These are phyloP conservation scores for Thermothielavioides terrestris DNA, from an alignment of 495 filamentous ascomycete species.

Conservation along the genomic window DNA sequence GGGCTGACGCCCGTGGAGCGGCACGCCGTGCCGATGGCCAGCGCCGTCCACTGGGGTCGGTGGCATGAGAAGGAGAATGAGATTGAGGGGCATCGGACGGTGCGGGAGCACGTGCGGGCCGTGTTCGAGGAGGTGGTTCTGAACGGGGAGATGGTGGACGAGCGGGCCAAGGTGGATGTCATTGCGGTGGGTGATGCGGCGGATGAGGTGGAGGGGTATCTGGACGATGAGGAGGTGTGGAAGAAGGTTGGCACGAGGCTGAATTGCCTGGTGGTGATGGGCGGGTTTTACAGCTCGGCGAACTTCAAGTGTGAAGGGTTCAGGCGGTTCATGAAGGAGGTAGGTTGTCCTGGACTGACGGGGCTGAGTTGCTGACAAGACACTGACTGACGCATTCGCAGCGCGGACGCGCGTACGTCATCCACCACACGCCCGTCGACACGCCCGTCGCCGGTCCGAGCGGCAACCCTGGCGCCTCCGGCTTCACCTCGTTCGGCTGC, in stretches of 20 bases:
- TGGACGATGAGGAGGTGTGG: conserved; percentile 46
- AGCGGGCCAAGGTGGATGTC: conserved; percentile 50
- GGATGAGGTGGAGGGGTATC: conserved; percentile 43
- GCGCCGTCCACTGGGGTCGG: conserved; percentile 42
- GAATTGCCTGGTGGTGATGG: conserved; percentile 33
- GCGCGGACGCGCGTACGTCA: conserved; percentile 53
- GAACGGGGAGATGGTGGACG: conserved; percentile 25
- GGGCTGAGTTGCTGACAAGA: too few relatives aligned
- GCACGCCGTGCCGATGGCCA: conserved; percentile 44
- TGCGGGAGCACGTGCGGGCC: conserved; percentile 48
- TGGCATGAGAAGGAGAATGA: conserved; percentile 41
- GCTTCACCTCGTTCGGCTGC: conserved; percentile 34
- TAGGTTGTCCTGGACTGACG: too few relatives aligned
- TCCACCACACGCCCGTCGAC: conserved; percentile 41
- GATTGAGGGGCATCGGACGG: conserved; percentile 45
- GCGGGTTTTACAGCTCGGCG: conserved; percentile 26
- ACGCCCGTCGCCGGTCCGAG: conserved; percentile 38
- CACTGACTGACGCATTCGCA: conserved; percentile 21
- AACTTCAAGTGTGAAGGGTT: conserved; percentile 34
- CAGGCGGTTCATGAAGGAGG: conserved; percentile 37
- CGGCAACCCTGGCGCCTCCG: conserved; percentile 25
- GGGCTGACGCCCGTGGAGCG: conserved; percentile 49
- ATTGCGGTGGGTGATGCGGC: conserved; percentile 55
- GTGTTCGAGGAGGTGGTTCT: conserved; percentile 56
- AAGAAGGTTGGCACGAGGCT: conserved; percentile 30